Base-by-base conservation (phyloP, 306 rosid genomes). In the Begonia loranthoides region DNA sequence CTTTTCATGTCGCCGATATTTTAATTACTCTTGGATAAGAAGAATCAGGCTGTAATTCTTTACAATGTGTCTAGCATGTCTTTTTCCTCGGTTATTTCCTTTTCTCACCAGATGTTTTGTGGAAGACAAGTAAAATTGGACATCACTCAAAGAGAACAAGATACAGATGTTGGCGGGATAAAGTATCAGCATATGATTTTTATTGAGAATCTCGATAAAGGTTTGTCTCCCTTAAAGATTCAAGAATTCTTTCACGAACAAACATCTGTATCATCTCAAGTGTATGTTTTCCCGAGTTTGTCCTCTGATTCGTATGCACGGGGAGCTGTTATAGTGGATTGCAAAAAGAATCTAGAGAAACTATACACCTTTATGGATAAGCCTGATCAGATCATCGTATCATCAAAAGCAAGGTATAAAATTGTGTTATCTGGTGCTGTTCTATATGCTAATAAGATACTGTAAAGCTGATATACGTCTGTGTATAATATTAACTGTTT, bases 351-450 rank as follows among this genome's bases (percentile, higher is more conserved):
- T 12, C 64, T 73, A 39, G 59, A 62, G 44, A 66, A 59, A 58
- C 45, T 89, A 22, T 58, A 49, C 53, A 73, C 44, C 64, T 81
- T 81, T 56, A 65, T 89, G 71, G 72, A 70, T 45, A 57, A 60
- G 67, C 79, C 89, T 13, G 60, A 74, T 56, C 72, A 46, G 28
- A 68, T 78, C 50, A 63, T 89, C 24, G 46, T 73, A 36, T 89
- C 95, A 60, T 67, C 84, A 41, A 39, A 59, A 33, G 93, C 82
- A 70, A 84, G 97, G 97, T 82, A 75, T 51, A 50, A 51, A 50
- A 54, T 14, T 6, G 52, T 39, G 9, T 43, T 10, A 43, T 43
- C 2, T 43, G 14, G 47, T 43, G 47, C 1, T 10, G 36, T 28
- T 28, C 47, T 43, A 10, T 41, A 41, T 43, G 14, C 47, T n/a